Evolutionary conservation across 192 early-diverging fungal species (phyloP).

Genomic region (Coemansia sp.): DNA sequence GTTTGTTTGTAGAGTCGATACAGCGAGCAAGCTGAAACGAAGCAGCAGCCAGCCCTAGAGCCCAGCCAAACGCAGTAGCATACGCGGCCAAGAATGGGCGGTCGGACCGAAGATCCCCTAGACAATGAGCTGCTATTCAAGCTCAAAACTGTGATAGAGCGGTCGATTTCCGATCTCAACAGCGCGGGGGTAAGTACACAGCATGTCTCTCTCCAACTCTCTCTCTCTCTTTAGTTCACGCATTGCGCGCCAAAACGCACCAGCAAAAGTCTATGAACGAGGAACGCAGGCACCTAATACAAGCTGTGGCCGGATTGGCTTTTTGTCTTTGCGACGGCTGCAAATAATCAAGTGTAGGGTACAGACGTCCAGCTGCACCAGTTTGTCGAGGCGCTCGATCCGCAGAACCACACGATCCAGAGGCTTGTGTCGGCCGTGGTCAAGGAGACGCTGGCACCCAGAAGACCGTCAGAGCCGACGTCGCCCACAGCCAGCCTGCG

Average conservation of each 20-base stretch:
- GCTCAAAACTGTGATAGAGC: conserved; percentile 21
- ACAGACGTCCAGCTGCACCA: conserved; percentile 33
- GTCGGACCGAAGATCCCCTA: background rate
- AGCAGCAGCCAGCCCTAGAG: background rate
- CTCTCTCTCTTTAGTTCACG: too few relatives aligned
- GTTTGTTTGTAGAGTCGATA: background rate
- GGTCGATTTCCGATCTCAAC: conserved; percentile 31
- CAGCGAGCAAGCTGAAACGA: background rate
- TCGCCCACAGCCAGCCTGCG: conserved; percentile 29
- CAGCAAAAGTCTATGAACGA: background rate
- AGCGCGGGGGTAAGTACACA: conserved; percentile 31
- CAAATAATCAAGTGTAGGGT: conserved; percentile 12
- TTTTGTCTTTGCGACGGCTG: background rate
- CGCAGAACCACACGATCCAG: conserved; percentile 27
- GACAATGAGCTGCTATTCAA: conserved; percentile 21
- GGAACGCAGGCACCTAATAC: background rate
- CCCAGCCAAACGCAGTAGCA: background rate
- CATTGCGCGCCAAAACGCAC: too few relatives aligned
- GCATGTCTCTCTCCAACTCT: too few relatives aligned
- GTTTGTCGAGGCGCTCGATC: conserved; percentile 30
- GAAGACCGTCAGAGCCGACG: conserved; percentile 23
- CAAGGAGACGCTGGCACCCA: conserved; percentile 36
- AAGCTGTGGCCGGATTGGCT: background rate
- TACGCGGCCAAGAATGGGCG: conserved; percentile 14
- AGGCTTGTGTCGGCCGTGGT: conserved; percentile 33